Base-by-base conservation (phyloP, 75 land plant species). In the Pinus taeda region DNA sequence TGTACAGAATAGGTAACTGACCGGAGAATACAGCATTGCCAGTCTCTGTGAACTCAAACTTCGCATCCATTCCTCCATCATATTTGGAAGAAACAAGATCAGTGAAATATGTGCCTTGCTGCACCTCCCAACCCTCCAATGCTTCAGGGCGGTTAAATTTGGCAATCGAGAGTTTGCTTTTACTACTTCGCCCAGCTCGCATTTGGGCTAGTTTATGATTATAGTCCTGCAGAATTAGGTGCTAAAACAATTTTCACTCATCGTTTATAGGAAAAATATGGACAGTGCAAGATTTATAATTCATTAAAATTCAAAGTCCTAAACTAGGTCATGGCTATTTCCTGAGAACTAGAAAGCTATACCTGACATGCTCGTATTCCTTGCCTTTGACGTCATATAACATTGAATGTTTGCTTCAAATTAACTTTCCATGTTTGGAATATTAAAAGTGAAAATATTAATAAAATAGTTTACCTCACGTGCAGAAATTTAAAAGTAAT, bases 181-280 rank as follows among this genome's bases (percentile, higher is more conserved):
- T 94, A 89, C 99, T 96, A 80, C 99, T 96, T 81, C 89, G 86
- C 26, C 99, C 99, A 57, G 99, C 97, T 57, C 99, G 83, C 7
- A 91, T 73, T 78, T 94, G 97, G 11, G 99, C 99, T 65, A 96
- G 77, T 53, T 76, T 81, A 83, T 96, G 92, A 80, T 92, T 94
- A 76, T 90, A 96, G 80, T 96, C 99, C 98, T 95, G 79, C 77
- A 88, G 49, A 79, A 62, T 39, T 4, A 45, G 20, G 30, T 76
- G 15, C 17, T 18, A 45, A 20, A 29, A 36, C 62, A 62, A 13
- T 64, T 59, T 67, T 74, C 18, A 59, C 69, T 57, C 75, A 74
- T 57, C 18, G 6, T 9, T 49, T 49, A 49, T 9, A 49, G 55
- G 11, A 11, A 69, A 69, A 20, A 42, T 9, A 17, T 69, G 53